phyloP scores from a whole-genome alignment of 2,329 filamentous ascomycete species.

The Xylariaceae sp. region DNA sequence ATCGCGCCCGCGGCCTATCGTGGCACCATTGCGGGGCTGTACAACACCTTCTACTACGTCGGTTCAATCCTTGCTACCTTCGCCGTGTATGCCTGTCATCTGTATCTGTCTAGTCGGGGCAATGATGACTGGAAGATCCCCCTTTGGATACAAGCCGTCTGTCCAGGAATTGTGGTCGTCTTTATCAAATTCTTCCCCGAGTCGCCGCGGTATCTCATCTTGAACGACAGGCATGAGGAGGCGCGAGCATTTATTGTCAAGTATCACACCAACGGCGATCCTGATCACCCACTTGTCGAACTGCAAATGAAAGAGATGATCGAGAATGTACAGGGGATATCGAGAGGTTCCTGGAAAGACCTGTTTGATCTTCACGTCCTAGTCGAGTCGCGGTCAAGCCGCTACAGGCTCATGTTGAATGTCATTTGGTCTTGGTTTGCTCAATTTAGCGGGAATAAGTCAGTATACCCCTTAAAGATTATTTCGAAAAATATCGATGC shows the following conservation, averaged over 20 bases:
- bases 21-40: slow-evolving; percentile 54
- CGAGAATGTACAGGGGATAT: slow-evolving; percentile 30
- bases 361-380: slow-evolving; percentile 35
- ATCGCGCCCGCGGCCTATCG: slow-evolving; percentile 57
- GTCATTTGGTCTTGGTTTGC: slow-evolving; percentile 40
- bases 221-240: slow-evolving; percentile 31
- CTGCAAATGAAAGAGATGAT: slow-evolving; percentile 41
- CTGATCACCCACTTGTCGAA: slow-evolving; percentile 36
- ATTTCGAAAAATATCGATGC: background rate
- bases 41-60: slow-evolving; percentile 41
- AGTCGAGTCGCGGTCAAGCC: slow-evolving; percentile 33
- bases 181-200: slow-evolving; percentile 35
- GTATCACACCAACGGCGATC: slow-evolving; percentile 41
- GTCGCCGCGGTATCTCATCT: slow-evolving; percentile 34
- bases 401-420: slow-evolving; percentile 37
- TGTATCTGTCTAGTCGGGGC: slow-evolving; percentile 24
- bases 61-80: slow-evolving; percentile 31
- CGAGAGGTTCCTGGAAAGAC: slow-evolving; percentile 35
- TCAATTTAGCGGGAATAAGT: slow-evolving; percentile 39
- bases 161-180: slow-evolving; percentile 27
- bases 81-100: slow-evolving; percentile 30
- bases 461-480: slow-evolving; percentile 2
- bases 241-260: slow-evolving; percentile 36
- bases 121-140: slow-evolving; percentile 33
- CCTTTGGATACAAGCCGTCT: slow-evolving; percentile 33